These are phyloP conservation scores for Phytopythium mirpurense DNA, from an alignment of 352 stramenopile genomes.

Conservation along the genomic window DNA sequence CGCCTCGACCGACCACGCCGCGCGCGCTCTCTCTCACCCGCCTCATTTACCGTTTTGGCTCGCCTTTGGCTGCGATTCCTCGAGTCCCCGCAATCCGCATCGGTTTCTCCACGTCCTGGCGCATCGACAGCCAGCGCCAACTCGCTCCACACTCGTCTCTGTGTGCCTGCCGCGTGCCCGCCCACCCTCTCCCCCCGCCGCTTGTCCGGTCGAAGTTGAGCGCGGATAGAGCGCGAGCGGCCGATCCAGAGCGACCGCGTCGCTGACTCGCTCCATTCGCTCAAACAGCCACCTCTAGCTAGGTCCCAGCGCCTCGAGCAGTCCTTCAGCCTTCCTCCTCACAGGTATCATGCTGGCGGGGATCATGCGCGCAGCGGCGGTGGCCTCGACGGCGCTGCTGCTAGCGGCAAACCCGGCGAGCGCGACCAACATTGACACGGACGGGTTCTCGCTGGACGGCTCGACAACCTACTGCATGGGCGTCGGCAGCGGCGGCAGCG, in stretches of 20 bases:
- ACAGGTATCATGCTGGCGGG: not conserved
- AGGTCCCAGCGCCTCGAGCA: not conserved
- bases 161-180: not conserved
- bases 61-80: not conserved
- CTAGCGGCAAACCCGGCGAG: constrained; percentile 6
- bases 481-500: constrained; percentile 13
- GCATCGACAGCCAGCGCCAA: not conserved
- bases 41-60: constrained; percentile 2
- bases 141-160: not conserved
- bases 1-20: not conserved
- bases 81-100: not conserved
- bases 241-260: not conserved
- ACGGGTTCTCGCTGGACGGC: constrained; percentile 55
- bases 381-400: constrained; percentile 2
- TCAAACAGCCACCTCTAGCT: not conserved
- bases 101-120: not conserved
- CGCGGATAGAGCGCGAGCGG: not conserved
- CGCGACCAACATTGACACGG: constrained; percentile 47
- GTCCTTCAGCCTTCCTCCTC: not conserved
- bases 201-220: not conserved
- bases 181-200: not conserved
- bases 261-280: constrained; percentile 1
- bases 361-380: not conserved
- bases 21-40: not conserved
- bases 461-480: constrained; percentile 73